These are phyloP conservation scores for Ganoderma leucocontextum DNA, from an alignment of 1,284 basidiomycete genomes.

Conservation along the genomic window DNA sequence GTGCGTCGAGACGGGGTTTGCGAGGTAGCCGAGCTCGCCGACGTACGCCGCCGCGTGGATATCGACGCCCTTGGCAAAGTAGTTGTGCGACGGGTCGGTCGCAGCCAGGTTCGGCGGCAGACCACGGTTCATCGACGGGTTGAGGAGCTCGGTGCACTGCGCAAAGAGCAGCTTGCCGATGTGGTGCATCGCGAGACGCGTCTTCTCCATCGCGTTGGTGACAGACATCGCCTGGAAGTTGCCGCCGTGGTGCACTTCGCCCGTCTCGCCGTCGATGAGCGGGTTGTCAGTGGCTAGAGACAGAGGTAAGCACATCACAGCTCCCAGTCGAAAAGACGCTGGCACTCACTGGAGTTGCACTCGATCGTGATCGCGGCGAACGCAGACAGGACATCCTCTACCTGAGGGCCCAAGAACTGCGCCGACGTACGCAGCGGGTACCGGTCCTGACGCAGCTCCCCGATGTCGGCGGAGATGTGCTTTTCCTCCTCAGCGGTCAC, in stretches of 20 bases:
- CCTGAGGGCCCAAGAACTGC: conserved; percentile 88
- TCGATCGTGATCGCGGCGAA: conserved; percentile 74
- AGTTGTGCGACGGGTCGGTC: conserved; percentile 84
- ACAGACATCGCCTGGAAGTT: conserved; percentile 91
- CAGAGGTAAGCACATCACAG: conserved; percentile 17
- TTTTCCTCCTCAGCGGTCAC: conserved; percentile 68
- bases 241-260: conserved; percentile 81
- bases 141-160: conserved; percentile 85
- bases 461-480: conserved; percentile 73
- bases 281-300: conserved; percentile 77
- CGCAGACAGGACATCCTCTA: conserved; percentile 81
- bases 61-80: conserved; percentile 87
- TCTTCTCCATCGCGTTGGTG: conserved; percentile 90
- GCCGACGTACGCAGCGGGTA: conserved; percentile 83
- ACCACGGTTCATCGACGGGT: conserved; percentile 85
- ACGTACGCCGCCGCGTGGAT: conserved; percentile 86
- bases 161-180: conserved; percentile 87
- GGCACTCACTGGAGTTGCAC: conserved; percentile 83
- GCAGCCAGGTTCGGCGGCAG: conserved; percentile 85
- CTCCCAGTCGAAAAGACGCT: background rate
- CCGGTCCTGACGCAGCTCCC: conserved; percentile 76
- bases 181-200: conserved; percentile 81
- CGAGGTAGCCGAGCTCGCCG: conserved; percentile 83
- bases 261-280: conserved; percentile 72
- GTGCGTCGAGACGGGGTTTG: conserved; percentile 86